Percentiles rank a stretch among this genome's conserved stretches.
phyloP scores from a whole-genome alignment of 2,329 filamentous ascomycete genomes.

The Diaporthe batatas region DNA sequence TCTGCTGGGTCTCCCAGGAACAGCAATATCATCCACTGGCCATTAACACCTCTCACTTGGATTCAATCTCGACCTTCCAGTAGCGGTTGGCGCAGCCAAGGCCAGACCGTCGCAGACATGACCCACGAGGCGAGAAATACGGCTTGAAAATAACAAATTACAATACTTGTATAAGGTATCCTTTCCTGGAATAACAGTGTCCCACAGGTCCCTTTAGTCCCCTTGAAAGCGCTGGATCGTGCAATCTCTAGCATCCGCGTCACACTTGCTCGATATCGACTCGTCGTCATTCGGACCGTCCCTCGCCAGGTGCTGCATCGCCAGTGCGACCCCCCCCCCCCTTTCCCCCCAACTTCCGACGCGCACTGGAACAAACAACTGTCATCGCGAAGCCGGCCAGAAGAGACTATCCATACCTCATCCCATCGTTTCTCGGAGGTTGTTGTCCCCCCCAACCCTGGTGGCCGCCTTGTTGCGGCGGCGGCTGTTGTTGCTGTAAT shows the following conservation, averaged over 20 bases:
- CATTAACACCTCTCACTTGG: neutral
- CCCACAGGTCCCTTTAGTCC: neutral
- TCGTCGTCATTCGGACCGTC: neutral
- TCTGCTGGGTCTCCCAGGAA: neutral
- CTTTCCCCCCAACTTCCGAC: too few species aligned
- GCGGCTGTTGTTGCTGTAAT: slow-evolving; percentile 52
- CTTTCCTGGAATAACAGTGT: neutral
- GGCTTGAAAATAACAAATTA: slow-evolving; percentile 2
- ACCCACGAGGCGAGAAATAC: too few species aligned
- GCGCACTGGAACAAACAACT: neutral
- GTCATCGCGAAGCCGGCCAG: slow-evolving; percentile 54
- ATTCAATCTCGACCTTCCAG: too few species aligned
- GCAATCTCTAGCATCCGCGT: neutral
- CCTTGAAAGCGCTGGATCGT: neutral
- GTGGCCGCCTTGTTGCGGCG: slow-evolving; percentile 51
- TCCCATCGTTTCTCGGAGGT: slow-evolving; percentile 46
- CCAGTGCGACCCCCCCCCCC: too few species aligned
- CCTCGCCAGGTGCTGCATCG: too few species aligned
- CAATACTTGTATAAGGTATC: slow-evolving; percentile 33
- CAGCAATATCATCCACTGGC: too few species aligned
- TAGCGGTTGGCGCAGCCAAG: too few species aligned
- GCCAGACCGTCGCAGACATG: too few species aligned
- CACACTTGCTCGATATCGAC: neutral
- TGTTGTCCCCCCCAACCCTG: slow-evolving; percentile 51
- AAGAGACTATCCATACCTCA: slow-evolving; percentile 53